Evolutionary conservation across 2,329 filamentous ascomycete species (phyloP).

Genomic region (Alternaria arborescens): DNA sequence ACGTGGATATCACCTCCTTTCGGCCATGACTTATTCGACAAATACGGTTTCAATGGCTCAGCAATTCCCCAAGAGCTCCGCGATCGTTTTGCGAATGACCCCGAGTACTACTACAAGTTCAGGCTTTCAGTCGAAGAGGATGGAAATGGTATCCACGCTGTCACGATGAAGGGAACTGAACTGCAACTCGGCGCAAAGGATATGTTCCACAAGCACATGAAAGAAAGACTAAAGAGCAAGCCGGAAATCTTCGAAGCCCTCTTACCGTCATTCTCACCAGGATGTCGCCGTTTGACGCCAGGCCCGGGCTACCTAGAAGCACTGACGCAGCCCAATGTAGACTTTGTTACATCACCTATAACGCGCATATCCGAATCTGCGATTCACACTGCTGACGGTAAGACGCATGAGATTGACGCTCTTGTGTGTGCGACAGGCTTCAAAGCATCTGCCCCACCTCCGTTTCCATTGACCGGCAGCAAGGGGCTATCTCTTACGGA

Average conservation of each 20-base stretch:
- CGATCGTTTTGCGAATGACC: slow-evolving; percentile 38
- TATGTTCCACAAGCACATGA: slow-evolving; percentile 55
- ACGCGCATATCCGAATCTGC: slow-evolving; percentile 49
- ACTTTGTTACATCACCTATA: slow-evolving; percentile 49
- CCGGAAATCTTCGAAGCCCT: slow-evolving; percentile 54
- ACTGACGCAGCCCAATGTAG: slow-evolving; percentile 52
- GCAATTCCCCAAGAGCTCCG: slow-evolving; percentile 36
- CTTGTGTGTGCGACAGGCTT: slow-evolving; percentile 59
- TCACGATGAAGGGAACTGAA: slow-evolving; percentile 48
- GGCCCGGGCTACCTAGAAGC: slow-evolving; percentile 63
- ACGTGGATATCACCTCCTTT: slow-evolving; percentile 51
- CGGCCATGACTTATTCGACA: slow-evolving; percentile 38
- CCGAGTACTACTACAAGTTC: slow-evolving; percentile 44
- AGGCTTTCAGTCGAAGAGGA: slow-evolving; percentile 45
- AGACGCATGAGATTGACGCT: slow-evolving; percentile 51
- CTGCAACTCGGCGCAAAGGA: slow-evolving; percentile 50
- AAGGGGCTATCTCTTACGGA: slow-evolving; percentile 40
- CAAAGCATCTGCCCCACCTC: slow-evolving; percentile 50
- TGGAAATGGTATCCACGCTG: slow-evolving; percentile 40
- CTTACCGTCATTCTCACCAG: slow-evolving; percentile 55
- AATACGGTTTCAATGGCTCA: slow-evolving; percentile 47
- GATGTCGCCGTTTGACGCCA: slow-evolving; percentile 60
- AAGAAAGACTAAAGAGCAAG: slow-evolving; percentile 44
- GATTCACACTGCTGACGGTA: slow-evolving; percentile 53
- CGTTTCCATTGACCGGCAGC: slow-evolving; percentile 49